Conservation (phyloP, 148 eudicot species). For the Silene conica region DNA sequence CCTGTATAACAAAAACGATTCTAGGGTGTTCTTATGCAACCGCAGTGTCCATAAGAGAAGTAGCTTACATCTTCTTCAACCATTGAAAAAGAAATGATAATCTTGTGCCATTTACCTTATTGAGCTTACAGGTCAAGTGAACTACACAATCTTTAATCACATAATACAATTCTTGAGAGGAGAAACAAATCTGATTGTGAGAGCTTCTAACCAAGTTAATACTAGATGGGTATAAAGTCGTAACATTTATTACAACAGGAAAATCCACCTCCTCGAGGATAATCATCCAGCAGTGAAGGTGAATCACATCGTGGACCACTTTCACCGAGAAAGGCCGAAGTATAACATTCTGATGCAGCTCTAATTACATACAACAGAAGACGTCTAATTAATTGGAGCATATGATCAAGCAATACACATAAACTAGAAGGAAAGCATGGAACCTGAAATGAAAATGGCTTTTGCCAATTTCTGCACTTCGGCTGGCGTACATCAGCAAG, state of each 20-base stretch:
- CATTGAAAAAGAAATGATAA: conserved; percentile 65
- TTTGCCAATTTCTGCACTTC: conserved; percentile 76
- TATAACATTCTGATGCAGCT: conserved; percentile 53
- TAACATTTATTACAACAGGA: not conserved
- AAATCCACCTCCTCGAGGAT: conserved; percentile 54
- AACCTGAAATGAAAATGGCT: conserved; percentile 55
- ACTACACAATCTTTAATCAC: conserved; percentile 68
- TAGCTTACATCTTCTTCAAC: conserved; percentile 79
- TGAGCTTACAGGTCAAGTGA: conserved; percentile 72
- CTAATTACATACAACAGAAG: conserved; percentile 32
- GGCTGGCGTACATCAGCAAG: conserved; percentile 73
- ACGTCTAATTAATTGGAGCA: conserved; percentile 20
- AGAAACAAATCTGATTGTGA: not conserved
- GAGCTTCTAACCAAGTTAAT: no score
- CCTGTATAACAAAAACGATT: no score
- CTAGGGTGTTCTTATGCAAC: not conserved
- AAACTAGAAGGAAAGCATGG: conserved; percentile 8
- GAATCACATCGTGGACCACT: conserved; percentile 84
- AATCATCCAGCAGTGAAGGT: conserved; percentile 64
- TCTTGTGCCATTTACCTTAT: conserved; percentile 73
- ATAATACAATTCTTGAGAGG: conserved; percentile 46
- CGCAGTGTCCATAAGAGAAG: conserved; percentile 48
- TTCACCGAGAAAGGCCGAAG: conserved; percentile 68
- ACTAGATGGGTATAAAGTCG: not conserved
- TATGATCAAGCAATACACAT: not conserved